Percentiles rank a stretch among this genome's conserved stretches.
Evolutionary conservation across 768 basidiomycete genomes (phyloP).

Genomic region (Leccinum barrowsii): DNA sequence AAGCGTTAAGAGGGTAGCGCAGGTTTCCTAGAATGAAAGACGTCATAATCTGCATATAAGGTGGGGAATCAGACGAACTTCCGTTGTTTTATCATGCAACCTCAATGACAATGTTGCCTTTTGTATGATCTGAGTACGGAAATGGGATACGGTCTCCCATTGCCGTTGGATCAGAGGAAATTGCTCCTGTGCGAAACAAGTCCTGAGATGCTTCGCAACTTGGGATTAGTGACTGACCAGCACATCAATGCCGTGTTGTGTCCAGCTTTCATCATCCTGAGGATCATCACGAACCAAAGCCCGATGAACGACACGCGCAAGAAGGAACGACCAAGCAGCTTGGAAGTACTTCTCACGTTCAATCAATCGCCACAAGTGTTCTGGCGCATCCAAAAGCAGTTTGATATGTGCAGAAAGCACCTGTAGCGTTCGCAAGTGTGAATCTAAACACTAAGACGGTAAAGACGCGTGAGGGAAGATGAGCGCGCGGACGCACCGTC

Average conservation of each 20-base stretch:
- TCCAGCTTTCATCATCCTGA: conserved; percentile 62
- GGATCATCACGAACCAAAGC: conserved; percentile 62
- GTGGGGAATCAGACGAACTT: conserved; percentile 37
- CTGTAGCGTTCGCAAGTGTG: conserved; percentile 65
- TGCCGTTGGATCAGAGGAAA: conserved; percentile 88
- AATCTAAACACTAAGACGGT: conserved; percentile 40
- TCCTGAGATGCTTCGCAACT: not conserved
- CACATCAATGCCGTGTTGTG: conserved; percentile 57
- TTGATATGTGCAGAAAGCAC: conserved; percentile 85
- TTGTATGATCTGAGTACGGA: conserved; percentile 85
- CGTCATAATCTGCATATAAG: not conserved
- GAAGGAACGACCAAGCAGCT: conserved; percentile 84
- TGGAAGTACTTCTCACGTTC: conserved; percentile 76
- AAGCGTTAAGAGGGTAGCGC: conserved; percentile 76
- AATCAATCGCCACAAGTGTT: conserved; percentile 85
- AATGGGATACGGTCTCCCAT: conserved; percentile 87
- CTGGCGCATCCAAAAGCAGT: conserved; percentile 87
- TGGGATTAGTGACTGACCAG: conserved; percentile 38
- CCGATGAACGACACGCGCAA: conserved; percentile 82
- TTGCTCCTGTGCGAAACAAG: conserved; percentile 52
- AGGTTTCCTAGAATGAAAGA: conserved; percentile 50
- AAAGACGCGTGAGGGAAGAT: not conserved
- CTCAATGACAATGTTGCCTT: conserved; percentile 82
- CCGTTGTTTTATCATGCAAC: conserved; percentile 47
- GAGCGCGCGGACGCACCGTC: conserved; percentile 38